Evolutionary conservation across 2,329 filamentous ascomycete genomes (phyloP).

Genomic region (Ceratocystis colombiana): DNA sequence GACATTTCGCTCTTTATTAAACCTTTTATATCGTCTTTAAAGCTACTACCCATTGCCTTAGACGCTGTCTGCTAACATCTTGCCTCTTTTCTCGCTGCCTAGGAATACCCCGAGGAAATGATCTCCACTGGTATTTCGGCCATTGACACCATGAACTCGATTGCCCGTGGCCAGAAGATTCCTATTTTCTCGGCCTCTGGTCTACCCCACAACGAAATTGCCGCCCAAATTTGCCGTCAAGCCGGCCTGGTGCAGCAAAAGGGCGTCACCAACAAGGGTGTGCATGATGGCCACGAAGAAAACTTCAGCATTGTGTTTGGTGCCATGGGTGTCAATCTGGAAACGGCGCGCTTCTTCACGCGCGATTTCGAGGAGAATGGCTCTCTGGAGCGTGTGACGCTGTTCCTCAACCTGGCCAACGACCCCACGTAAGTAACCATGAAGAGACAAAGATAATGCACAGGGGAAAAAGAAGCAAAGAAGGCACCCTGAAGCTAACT

Average conservation of each 20-base stretch:
- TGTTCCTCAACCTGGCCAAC: conserved; percentile 98
- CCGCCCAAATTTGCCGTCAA: conserved; percentile 96
- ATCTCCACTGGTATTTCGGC: conserved; percentile 98
- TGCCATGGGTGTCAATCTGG: conserved; percentile 99
- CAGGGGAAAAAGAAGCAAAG: background rate
- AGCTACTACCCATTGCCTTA: background rate
- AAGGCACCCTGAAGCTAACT: background rate
- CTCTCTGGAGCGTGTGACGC: conserved; percentile 88
- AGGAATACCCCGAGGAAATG: conserved; percentile 99
- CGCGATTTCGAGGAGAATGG: conserved; percentile 98
- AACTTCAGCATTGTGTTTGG: conserved; percentile 99
- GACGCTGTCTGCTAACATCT: background rate
- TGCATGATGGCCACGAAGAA: conserved; percentile 93
- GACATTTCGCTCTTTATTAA: background rate
- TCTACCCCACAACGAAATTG: conserved; percentile 99
- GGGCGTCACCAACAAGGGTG: conserved; percentile 77
- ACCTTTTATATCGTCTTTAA: background rate
- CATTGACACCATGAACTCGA: conserved; percentile 97
- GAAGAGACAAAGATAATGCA: background rate
- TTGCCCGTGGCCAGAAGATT: conserved; percentile 98
- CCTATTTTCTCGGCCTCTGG: conserved; percentile 97
- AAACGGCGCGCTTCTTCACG: conserved; percentile 96
- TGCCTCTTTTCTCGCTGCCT: conserved; percentile 7
- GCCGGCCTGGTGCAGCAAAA: conserved; percentile 76
- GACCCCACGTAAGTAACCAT: conserved; percentile 74